Base-by-base conservation (phyloP, 495 filamentous ascomycete species). In the Hypoxylon rickii region DNA sequence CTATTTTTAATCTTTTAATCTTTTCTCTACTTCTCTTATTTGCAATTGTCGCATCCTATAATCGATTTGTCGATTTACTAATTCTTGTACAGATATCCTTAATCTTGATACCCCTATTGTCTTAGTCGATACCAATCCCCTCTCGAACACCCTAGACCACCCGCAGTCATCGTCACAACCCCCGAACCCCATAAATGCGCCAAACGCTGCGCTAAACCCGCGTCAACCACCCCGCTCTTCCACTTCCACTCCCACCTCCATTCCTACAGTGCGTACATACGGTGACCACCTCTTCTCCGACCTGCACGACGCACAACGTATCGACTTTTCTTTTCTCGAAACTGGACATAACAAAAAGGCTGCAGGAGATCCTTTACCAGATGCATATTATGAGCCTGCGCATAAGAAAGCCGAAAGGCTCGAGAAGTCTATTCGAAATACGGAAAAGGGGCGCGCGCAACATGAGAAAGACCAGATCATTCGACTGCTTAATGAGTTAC, bases 341-440 rank as follows among this genome's bases (percentile, higher is more conserved):
- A 58, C 70, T 18, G 70, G 72, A 44, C 51, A 70, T 24, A 73
- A 71, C 49, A 64, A 61, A 58, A 68, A 73, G 19, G 59, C 69
- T 8, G 52, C 71, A 4, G 72, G 76, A 10, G 90, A 97, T 63
- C 88, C 89, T 0, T 75, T 96, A 8, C 72, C 79, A 26, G 89
- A 95, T 64, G 72, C 75, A 0, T 65, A 83, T 39, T 96, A 84
- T 69, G 81, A 85, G 55, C 78, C 81, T 1, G 76, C 86, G 0
- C 92, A 97, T 66, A 82, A 84, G 31, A 86, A 86, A 51, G 84
- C 89, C 44, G 90, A 95, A 64, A 79, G 92, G n/a, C 80, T 88
- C 63, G 94, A 99, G 72, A 96, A 93, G 62, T 88, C 92, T 21
- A 85, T 96, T 15, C 87, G 94, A 24, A 97, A 97, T 65, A 88